Evolutionary conservation across 805 yeast genomes (phyloP), one percentile per base, ranked within the genome.

Genomic region (Scheffersomyces coipomensis): DNA sequence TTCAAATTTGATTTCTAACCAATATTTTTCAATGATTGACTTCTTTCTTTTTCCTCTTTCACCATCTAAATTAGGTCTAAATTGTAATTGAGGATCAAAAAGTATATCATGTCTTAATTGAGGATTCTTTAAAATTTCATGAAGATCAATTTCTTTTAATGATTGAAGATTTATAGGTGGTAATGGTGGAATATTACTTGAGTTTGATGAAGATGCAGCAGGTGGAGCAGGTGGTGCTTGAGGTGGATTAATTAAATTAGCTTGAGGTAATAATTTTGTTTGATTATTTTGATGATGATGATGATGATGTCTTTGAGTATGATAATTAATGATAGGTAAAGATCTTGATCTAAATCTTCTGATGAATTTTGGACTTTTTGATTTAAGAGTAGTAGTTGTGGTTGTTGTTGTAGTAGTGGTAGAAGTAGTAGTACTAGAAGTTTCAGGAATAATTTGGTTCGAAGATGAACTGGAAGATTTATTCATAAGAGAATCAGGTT

Each of bases 51-150:
- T 75, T 19, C 95, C 96, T 37, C 96, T 71, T 63, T 90, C 97
- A 37, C 96, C 95, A 58, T 87, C 96, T 48, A 89, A 68, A 55
- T 88, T 87, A 21, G 95, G 95, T 58, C 97, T 77, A 61, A 90
- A 88, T 66, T 89, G 96, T 43, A 90, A 70, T 55, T 86, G 87
- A 13, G 97, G 95, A 65, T 90, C 97, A 57, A 90, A 90, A 11
- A 88, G 73, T 38, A 91, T 87, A 59, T 91, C 98, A 61, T 90
- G 98, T 47, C 98, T 77, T 40, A 90, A 69, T 59, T 88, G 96
- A 3, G 96, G 96, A 62, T 90, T 90, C 56, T 86, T 87, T 49
- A 90, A 72, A 38, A 91, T 90, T 56, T 88, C 96, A 45, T 85
- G 85, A 33, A 90, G 64, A 54, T 90, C 97, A 42, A 90, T 85